Evolutionary conservation across 1,284 basidiomycete genomes (phyloP).

Genomic region (Trichosporon coremiiforme): DNA sequence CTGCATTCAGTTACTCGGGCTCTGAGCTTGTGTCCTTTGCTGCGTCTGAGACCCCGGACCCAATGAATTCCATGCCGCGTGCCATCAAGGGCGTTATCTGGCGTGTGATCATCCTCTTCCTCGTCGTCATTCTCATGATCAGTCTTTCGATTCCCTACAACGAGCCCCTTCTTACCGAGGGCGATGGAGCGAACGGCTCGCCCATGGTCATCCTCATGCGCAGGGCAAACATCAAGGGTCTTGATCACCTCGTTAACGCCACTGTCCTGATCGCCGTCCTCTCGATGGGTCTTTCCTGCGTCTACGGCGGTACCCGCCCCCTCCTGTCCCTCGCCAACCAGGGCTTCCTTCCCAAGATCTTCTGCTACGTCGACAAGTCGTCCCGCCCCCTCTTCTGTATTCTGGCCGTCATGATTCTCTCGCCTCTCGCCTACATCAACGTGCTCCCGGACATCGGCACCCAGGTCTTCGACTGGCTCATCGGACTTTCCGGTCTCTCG

Average conservation of each 20-base stretch:
- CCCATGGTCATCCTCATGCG: conserved; percentile 61
- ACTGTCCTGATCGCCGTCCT: conserved; percentile 46
- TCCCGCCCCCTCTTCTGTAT: conserved; percentile 59
- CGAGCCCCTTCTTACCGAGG: conserved; percentile 49
- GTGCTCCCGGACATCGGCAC: conserved; percentile 46
- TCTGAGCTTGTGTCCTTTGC: conserved; percentile 86
- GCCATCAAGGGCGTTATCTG: conserved; percentile 56
- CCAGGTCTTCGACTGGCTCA: conserved; percentile 57
- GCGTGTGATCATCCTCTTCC: conserved; percentile 60
- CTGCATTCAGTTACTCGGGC: conserved; percentile 70
- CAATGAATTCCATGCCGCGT: conserved; percentile 26
- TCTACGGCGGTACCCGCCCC: conserved; percentile 45
- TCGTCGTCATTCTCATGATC: conserved; percentile 40
- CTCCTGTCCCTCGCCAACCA: conserved; percentile 53
- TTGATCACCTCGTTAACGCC: conserved; percentile 45
- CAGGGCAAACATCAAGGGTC: conserved; percentile 54
- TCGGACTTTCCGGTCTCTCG: conserved; percentile 60
- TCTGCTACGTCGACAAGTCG: conserved; percentile 60
- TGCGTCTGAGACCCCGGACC: conserved; percentile 39
- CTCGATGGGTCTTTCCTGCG: conserved; percentile 29
- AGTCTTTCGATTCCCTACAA: conserved; percentile 58
- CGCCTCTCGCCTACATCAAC: conserved; percentile 56
- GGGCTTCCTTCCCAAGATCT: conserved; percentile 58
- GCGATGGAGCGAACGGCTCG: conserved; percentile 57
- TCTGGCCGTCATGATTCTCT: conserved; percentile 50